A percentile compares a stretch with the other conserved stretches of the same genome.
These are phyloP conservation scores for Ceriops decandra DNA, from an alignment of 345 rosid species.

Conservation along the genomic window DNA sequence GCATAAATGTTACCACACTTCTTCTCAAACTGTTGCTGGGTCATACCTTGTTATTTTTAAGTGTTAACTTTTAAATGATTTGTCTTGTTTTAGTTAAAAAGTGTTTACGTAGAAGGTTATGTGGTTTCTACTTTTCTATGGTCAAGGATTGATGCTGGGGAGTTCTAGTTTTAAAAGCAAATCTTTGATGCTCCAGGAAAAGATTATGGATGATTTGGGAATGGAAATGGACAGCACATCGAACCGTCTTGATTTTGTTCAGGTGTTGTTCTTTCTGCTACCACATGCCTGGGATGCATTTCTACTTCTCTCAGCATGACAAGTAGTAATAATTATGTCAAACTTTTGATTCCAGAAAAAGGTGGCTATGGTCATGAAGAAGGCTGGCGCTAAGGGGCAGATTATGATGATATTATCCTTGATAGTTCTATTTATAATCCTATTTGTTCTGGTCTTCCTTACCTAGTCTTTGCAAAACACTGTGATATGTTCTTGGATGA, in stretches of 20 bases:
- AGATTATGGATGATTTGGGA: conserved; percentile 72
- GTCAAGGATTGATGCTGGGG: background rate
- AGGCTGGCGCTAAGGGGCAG: conserved; percentile 91
- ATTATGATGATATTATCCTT: conserved; percentile 86
- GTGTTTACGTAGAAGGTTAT: background rate
- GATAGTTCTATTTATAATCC: conserved; percentile 70
- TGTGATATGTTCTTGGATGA: background rate
- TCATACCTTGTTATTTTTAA: too few species aligned
- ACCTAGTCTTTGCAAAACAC: conserved; percentile 12
- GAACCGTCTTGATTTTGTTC: conserved; percentile 92
- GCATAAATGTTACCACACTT: background rate
- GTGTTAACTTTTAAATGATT: background rate
- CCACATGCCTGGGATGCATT: background rate
- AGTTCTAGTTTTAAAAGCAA: conserved; percentile 19
- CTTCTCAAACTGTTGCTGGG: background rate
- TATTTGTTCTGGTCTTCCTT: conserved; percentile 83
- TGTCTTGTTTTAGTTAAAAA: background rate
- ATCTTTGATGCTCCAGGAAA: conserved; percentile 53
- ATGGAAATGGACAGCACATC: conserved; percentile 89
- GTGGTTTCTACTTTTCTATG: background rate
- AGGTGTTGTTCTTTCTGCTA: conserved; percentile 42
- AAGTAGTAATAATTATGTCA: background rate
- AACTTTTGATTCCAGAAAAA: conserved; percentile 61
- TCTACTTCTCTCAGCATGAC: background rate
- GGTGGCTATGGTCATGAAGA: conserved; percentile 97